Percentiles rank a stretch among this genome's conserved stretches.
These are phyloP conservation scores for Botrytis cinerea DNA, from an alignment of 2,329 filamentous ascomycete species.

Conservation along the genomic window DNA sequence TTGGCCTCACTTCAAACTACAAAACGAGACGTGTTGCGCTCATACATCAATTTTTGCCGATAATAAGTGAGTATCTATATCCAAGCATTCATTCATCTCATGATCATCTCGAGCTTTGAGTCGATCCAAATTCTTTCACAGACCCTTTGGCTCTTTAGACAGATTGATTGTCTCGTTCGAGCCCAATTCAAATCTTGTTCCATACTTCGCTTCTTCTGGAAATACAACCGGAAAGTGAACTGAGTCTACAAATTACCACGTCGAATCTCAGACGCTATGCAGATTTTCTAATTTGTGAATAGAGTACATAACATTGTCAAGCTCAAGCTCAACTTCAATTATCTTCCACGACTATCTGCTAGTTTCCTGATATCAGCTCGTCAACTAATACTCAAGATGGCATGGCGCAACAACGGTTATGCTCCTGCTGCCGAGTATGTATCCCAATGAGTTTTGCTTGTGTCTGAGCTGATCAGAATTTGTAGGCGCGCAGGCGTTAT, in stretches of 20 bases:
- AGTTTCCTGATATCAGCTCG: background rate
- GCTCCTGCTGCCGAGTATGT: constrained; percentile 1
- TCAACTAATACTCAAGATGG: background rate
- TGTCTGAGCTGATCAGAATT: background rate
- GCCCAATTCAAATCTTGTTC: too few relatives aligned
- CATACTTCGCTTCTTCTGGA: background rate
- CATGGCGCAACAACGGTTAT: constrained; percentile 2
- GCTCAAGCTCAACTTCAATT: background rate
- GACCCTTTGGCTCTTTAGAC: too few relatives aligned
- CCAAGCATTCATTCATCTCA: background rate
- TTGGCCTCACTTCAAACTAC: background rate
- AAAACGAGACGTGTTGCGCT: background rate
- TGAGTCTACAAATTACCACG: background rate
- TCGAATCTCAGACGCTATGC: background rate
- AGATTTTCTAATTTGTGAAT: background rate
- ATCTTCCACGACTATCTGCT: background rate
- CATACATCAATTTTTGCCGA: background rate
- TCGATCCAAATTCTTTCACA: background rate
- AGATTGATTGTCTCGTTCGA: background rate
- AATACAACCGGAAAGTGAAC: too few relatives aligned
- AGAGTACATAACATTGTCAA: background rate
- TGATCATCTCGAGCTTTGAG: background rate
- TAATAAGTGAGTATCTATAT: background rate
- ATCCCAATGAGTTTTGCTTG: background rate
- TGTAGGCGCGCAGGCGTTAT: background rate